Percentiles rank a stretch among this genome's conserved stretches.
Conservation (phyloP, 2,329 filamentous ascomycete genomes). For the Cercospora beticola region DNA sequence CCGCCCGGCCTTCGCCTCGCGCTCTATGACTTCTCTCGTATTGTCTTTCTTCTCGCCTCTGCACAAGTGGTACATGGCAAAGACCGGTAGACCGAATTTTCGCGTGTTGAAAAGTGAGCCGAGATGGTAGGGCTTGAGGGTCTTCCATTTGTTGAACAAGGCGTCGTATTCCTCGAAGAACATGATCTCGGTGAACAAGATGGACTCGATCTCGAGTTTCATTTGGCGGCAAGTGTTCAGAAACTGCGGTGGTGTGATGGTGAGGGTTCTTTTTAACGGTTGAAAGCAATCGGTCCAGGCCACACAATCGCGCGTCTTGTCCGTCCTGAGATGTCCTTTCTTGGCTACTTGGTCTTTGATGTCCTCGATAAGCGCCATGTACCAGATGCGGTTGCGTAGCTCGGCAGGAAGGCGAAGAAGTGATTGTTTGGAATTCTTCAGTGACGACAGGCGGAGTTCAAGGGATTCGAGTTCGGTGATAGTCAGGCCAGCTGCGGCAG, state of each 20-base stretch:
- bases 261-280: too few relatives aligned
- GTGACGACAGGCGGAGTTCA: neutral
- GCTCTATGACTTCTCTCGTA: neutral
- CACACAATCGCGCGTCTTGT: too few relatives aligned
- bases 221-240: neutral
- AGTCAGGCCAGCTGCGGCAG: neutral
- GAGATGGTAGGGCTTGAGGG: neutral
- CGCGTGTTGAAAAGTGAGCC: neutral
- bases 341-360: neutral
- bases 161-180: neutral
- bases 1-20: neutral
- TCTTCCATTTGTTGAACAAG: neutral
- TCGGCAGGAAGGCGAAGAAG: constrained; percentile 1
- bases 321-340: neutral
- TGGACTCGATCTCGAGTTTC: neutral
- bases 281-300: too few relatives aligned
- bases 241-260: neutral
- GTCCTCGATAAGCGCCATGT: constrained; percentile 2
- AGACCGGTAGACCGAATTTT: neutral
- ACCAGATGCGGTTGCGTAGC: constrained; percentile 4
- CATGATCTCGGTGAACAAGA: neutral
- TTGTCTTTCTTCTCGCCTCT: neutral
- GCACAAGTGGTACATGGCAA: neutral
- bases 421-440: neutral
- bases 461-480: neutral